Percentiles rank a stretch among this genome's conserved stretches.
Conservation (phyloP, 2,329 filamentous ascomycete species). For the Ramularia endophylla region DNA sequence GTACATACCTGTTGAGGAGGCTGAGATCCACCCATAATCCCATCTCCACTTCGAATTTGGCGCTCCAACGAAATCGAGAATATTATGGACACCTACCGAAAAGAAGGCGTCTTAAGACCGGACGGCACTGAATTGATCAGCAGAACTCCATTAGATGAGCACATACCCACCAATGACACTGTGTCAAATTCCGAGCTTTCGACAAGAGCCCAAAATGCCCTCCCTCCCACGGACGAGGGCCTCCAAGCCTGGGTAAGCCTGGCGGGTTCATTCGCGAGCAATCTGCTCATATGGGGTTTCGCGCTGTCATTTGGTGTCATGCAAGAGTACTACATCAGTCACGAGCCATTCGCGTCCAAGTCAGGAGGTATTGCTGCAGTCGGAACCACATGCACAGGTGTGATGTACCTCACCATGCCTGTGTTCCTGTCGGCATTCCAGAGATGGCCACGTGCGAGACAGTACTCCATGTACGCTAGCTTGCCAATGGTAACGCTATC, state of each 20-base stretch:
- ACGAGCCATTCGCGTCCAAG: slow-evolving; percentile 17
- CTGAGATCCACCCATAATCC: no score
- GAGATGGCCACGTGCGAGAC: slow-evolving; percentile 26
- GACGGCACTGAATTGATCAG: no score
- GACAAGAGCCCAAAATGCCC: slow-evolving; percentile 1
- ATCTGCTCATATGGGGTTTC: slow-evolving; percentile 28
- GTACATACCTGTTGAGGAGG: no score
- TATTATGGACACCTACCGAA: slow-evolving; percentile 1
- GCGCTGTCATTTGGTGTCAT: slow-evolving; percentile 28
- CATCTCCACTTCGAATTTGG: no score
- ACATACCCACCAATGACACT: no score
- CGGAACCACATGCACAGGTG: slow-evolving; percentile 35
- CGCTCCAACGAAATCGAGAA: no score
- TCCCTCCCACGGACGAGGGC: slow-evolving; percentile 36
- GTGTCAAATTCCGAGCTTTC: no score
- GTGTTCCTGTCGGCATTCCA: slow-evolving; percentile 36
- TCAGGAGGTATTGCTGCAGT: slow-evolving; percentile 37
- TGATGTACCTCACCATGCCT: slow-evolving; percentile 44
- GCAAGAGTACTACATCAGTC: slow-evolving; percentile 24
- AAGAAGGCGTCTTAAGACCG: no score
- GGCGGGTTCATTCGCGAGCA: slow-evolving; percentile 35
- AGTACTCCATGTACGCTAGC: slow-evolving; percentile 29
- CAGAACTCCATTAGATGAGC: no score
- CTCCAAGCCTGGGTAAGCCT: slow-evolving; percentile 43
- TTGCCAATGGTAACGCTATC: slow-evolving; percentile 31